These are phyloP conservation scores for Endothia cerciana DNA, from an alignment of 2,329 filamentous ascomycete species.

Conservation along the genomic window DNA sequence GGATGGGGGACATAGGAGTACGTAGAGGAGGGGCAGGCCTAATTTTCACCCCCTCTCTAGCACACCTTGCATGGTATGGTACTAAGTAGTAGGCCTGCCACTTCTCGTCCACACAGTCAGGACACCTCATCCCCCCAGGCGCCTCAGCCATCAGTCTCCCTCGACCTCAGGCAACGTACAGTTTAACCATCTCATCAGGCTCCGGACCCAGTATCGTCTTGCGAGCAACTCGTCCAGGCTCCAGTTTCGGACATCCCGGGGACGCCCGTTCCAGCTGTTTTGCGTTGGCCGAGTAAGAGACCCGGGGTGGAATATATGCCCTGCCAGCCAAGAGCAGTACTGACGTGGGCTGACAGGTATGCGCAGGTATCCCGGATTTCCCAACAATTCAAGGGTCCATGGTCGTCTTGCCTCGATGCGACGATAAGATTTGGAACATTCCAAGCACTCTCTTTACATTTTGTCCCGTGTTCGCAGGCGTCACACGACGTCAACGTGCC, in stretches of 20 bases:
- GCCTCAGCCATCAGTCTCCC: not conserved
- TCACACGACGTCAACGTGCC: slow-evolving; percentile 18
- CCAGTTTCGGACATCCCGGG: not conserved
- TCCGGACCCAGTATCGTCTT: not conserved
- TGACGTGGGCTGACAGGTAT: not conserved
- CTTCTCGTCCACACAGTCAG: not conserved
- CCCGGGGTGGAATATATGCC: not conserved
- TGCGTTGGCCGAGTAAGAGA: not conserved
- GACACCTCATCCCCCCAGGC: not conserved
- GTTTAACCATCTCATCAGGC: not conserved
- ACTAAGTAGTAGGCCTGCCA: too few relatives aligned
- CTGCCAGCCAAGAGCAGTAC: not conserved
- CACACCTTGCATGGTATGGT: not conserved
- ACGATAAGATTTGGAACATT: slow-evolving; percentile 6
- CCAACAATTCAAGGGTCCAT: slow-evolving; percentile 7
- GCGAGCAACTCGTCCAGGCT: not conserved
- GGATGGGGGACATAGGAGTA: not conserved
- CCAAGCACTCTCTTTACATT: slow-evolving; percentile 3
- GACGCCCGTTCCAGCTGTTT: not conserved
- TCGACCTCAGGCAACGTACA: not conserved
- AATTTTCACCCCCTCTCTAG: not conserved
- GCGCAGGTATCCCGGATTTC: slow-evolving; percentile 4
- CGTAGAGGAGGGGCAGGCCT: not conserved
- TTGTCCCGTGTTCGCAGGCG: not conserved
- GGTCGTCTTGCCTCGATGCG: not conserved